Base-by-base conservation (phyloP, 352 stramenopile species). In the Pythium vanterpoolii region DNA sequence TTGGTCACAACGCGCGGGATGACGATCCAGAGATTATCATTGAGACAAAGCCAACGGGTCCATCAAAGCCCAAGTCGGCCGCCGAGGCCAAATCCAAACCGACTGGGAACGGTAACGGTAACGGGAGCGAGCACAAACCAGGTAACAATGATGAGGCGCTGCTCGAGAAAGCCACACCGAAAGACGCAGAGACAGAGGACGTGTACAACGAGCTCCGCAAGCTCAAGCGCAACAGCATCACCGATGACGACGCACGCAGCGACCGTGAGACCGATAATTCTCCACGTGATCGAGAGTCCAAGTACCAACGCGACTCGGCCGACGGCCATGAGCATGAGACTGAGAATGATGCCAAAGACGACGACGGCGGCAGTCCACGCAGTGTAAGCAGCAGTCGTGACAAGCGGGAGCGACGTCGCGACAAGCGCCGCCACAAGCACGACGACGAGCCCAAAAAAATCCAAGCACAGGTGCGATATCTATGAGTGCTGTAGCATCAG, bases 381-480 rank as follows among this genome's bases (percentile, higher is more conserved):
- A 48, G 10, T 48, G 2, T 21, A 27, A 36, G 47, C 54, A 68
- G 38, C 51, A 64, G 62, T 26, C 57, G 83, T 8, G 73, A 75
- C 21, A 66, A 69, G 38, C 76, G 71, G 1, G 79, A 87, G 43
- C 79, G 74, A 42, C 79, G 74, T 6, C 79, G 75, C 38, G 77
- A 90, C 28, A 81, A 69, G 38, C 61, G 71, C 8, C 73, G 78
- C 19, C 77, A 64, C 58, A 88, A 89, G 49, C 66, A 81, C n/a
- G 70, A 81, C 26, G 70, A 83, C 21, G 83, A 89, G 34, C 64
- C 75, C 21, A 93, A 89, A 62, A 86, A 85, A 50, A 67, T 89
- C 23, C 69, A 78, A 64, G 74, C 73, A 16, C 79, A 86, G 64
- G 77, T 48, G n/a, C 9, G 11, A n/a, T n/a, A n/a, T n/a, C n/a